Conservation (phyloP, 148 eudicot species). For the Vaccinium darrowii region DNA sequence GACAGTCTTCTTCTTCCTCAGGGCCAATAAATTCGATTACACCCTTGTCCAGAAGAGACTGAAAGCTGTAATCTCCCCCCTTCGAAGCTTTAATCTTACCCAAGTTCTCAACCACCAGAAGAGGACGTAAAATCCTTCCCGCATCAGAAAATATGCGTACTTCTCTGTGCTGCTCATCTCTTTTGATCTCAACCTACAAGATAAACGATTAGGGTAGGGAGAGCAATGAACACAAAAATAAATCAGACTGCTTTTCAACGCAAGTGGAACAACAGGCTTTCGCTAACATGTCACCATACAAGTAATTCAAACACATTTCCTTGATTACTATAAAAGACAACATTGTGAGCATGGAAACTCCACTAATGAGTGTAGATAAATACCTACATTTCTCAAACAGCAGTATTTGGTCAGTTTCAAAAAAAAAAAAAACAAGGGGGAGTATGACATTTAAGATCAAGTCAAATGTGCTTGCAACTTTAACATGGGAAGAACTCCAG, state of each 20-base stretch:
- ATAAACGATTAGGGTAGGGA: not conserved
- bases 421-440: not conserved
- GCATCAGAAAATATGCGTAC: conserved; percentile 89
- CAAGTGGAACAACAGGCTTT: not conserved
- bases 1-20: conserved; percentile 95
- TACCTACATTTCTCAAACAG: not conserved
- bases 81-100: conserved; percentile 56
- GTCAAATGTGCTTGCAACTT: conserved; percentile 6
- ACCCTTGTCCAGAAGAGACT: conserved; percentile 70
- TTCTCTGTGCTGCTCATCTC: conserved; percentile 64
- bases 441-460: not conserved
- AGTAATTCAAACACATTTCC: not conserved
- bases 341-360: not conserved
- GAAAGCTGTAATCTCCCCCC: conserved; percentile 59
- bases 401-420: not conserved
- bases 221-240: not conserved
- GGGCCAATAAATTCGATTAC: conserved; percentile 77
- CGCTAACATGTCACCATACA: not conserved
- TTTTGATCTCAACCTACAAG: conserved; percentile 74
- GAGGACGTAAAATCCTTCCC: conserved; percentile 90
- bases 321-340: not conserved
- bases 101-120: conserved; percentile 72
- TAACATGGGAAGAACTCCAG: not conserved
- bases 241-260: not conserved
- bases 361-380: not conserved